Base-by-base conservation (phyloP, 768 basidiomycete species). In the Boletus pseudo-olivaceus region DNA sequence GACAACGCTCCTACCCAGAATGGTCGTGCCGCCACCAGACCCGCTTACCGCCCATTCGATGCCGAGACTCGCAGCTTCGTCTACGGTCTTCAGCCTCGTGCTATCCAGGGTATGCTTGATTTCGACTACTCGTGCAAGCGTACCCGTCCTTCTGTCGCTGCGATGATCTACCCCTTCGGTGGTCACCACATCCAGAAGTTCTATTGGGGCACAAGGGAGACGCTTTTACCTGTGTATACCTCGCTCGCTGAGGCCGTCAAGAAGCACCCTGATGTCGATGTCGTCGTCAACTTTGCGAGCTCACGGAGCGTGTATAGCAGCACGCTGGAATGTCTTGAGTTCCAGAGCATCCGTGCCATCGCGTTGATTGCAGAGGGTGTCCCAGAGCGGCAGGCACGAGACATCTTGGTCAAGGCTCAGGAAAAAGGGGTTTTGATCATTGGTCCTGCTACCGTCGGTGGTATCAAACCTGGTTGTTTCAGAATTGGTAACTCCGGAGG, bases 151-250 rank as follows among this genome's bases (percentile, higher is more conserved):
- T 90, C 87, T 43, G 97, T 98, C 60, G 95, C 97, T 29, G 97
- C 97, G 37, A 99, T 98, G 96, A 97, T 99, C 70, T 99, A 99
- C 74, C 97, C 96, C 70, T 99, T 99, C 75, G 97, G 96, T 68
- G 96, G 96, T 19, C 96, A 98, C 77, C 97, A 98, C 77, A 97
- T 98, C 74, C 97, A 99, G 78, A 99, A 99, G 79, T 98, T 99
- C 84, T 98, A 99, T 82, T 98, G 97, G 97, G 97, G 97, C 52
- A 98, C 97, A 38, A 93, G 92, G 78, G 97, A 98, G 80, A 96
- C 96, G 4, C 87, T 99, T 45, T 85, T 99, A 37, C 97, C 97
- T 47, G 96, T 99, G 40, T 99, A 97, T 79, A 96, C 95, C 19
- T 84, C 84, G 51, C 80, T 97, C 61, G 83, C 83, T 50, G 96